Evolutionary conservation across 768 basidiomycete genomes (phyloP).

Genomic region (Serpula lacrymans): DNA sequence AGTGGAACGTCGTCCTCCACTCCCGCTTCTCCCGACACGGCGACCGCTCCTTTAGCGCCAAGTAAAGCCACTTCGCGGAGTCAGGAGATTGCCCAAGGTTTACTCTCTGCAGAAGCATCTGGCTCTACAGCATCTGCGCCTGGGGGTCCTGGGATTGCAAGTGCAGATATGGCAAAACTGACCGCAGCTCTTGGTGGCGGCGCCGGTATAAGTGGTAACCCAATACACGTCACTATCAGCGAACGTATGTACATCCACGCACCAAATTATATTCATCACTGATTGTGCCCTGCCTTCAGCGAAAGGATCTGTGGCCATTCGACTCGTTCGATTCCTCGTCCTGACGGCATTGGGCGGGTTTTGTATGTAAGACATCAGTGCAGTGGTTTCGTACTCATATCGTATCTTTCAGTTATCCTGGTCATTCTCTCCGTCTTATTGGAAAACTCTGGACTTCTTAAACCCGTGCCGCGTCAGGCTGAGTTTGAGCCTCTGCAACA

Average conservation of each 20-base stretch:
- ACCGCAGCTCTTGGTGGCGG: slow-evolving; percentile 40
- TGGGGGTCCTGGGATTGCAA: slow-evolving; percentile 17
- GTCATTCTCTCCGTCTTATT: slow-evolving; percentile 86
- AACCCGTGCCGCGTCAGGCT: slow-evolving; percentile 74
- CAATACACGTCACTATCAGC: slow-evolving; percentile 78
- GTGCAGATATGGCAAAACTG: slow-evolving; percentile 38
- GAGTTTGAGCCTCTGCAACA: slow-evolving; percentile 83
- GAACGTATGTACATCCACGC: slow-evolving; percentile 56
- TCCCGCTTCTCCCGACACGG: slow-evolving; percentile 7
- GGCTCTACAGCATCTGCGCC: slow-evolving; percentile 9
- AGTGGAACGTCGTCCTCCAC: slow-evolving; percentile 7
- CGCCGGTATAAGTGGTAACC: slow-evolving; percentile 46
- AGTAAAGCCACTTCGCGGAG: slow-evolving; percentile 34
- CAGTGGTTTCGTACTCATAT: background rate
- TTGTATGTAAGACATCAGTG: slow-evolving; percentile 43
- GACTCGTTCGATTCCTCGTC: slow-evolving; percentile 60
- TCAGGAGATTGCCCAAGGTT: slow-evolving; percentile 39
- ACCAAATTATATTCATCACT: slow-evolving; percentile 1
- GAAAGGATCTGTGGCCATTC: slow-evolving; percentile 64
- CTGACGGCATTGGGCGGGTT: slow-evolving; percentile 56
- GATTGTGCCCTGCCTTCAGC: slow-evolving; percentile 35
- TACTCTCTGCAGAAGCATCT: slow-evolving; percentile 23
- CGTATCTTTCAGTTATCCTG: slow-evolving; percentile 55
- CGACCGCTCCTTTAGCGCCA: slow-evolving; percentile 14
- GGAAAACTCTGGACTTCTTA: slow-evolving; percentile 91